Base-by-base conservation (phyloP, 495 filamentous ascomycete genomes). In the Penicillium roqueforti region DNA sequence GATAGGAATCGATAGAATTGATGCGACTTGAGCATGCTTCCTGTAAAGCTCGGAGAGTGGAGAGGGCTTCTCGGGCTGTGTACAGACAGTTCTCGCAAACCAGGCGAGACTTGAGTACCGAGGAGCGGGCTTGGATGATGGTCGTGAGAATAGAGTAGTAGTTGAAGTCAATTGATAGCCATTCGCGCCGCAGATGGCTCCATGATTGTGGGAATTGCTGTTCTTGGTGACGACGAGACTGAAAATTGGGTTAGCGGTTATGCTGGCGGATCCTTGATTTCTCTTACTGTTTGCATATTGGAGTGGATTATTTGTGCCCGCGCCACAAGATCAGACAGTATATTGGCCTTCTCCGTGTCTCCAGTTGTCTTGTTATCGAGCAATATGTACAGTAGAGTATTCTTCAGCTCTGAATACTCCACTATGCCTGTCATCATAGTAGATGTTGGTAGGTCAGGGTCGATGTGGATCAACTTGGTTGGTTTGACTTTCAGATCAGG, bases 121-220 rank as follows among this genome's bases (percentile, higher is more conserved):
- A 60, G 4, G 62, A 65, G 14, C 62, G 54, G 9, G 62, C 59
- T 22, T 58, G 59, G 32, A 68, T 62, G 25, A 68, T 57, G 13
- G 59, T 66, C 9, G 65, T 59, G 3, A 68, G 29, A 19, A 62
- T 16, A 0, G 65, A 62, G 22, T 68, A 68, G 51, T 68, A 68
- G 44, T 63, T 64, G 45, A 68, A 69, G 20, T 69, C 67, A 47
- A 68, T 54, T 18, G 67, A 62, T 9, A 66, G 50, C 67, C 67
- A 69, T 28, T 67, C 58, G 13, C 61, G 51, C 2, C 51, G 55
- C n/a, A 67, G 36, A 2, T 50, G 32, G 9, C 19, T 40, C 63
- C 63, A 67, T 6, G 56, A 54, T 29, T 45, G 43, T 20, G 58
- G 18, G 14, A 57, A 61, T 10, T 56, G 22, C 16, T 55, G 9